Percentiles rank a stretch among this genome's conserved stretches.
These are phyloP conservation scores for Suillus ampliporus DNA, from an alignment of 768 basidiomycete species.

Conservation along the genomic window DNA sequence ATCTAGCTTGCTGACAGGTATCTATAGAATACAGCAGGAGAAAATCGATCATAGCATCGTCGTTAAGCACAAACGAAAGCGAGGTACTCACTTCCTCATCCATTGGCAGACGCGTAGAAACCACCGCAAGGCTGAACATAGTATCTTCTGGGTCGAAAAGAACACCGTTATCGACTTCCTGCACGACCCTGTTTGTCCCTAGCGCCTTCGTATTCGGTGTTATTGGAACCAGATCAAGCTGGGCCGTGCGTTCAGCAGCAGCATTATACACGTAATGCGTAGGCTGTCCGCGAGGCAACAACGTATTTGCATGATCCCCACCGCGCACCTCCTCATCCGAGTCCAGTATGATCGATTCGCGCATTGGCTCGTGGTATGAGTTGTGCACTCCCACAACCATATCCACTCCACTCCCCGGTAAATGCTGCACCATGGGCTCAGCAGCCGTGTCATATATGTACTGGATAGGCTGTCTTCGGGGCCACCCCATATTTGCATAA, in stretches of 20 bases:
- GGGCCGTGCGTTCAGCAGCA: slow-evolving; percentile 77
- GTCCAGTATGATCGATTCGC: slow-evolving; percentile 41
- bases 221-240: too few relatives aligned
- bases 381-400: too few relatives aligned
- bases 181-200: too few relatives aligned
- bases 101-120: not conserved
- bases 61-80: not conserved
- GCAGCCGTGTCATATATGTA: too few relatives aligned
- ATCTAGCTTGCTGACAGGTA: not conserved
- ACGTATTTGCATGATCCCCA: slow-evolving; percentile 2
- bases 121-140: not conserved
- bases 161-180: too few relatives aligned
- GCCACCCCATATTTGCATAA: too few relatives aligned
- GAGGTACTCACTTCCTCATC: not conserved
- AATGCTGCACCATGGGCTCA: too few relatives aligned
- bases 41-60: not conserved
- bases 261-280: slow-evolving; percentile 90
- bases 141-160: not conserved
- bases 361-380: slow-evolving; percentile 43
- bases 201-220: too few relatives aligned
- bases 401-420: too few relatives aligned
- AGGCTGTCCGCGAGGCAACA: slow-evolving; percentile 49
- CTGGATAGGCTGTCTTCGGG: too few relatives aligned
- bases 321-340: slow-evolving; percentile 46
- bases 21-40: not conserved